Base-by-base conservation (phyloP, 2,329 filamentous ascomycete species). In the Epichloe uncinata region DNA sequence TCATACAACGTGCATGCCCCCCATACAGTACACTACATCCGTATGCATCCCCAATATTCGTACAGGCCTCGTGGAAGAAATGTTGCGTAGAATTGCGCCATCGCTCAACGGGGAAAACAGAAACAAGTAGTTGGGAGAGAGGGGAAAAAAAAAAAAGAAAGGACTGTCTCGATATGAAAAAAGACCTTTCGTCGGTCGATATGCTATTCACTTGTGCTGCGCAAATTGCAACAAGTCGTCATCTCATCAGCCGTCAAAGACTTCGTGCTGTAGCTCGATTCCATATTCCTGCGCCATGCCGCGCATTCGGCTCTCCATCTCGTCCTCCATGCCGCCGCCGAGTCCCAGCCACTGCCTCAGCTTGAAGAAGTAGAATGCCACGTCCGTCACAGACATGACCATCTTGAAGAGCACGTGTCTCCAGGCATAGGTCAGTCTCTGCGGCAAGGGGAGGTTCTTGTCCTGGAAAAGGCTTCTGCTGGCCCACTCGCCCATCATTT, bases 401-500 rank as follows among this genome's bases (percentile, higher is more conserved):
- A 81, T 64, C 58, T 82, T 80, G 69, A 97, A 97, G n/a, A 95
- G 58, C 18, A 94, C 48, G 68, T 97, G 91, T 20, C 79, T 74
- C 66, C 85, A 84, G 55, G 81, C 82, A 61, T 91, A 87, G 49
- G 70, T 68, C 57, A 85, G 71, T 46, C 86, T 73, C 65, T 87
- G 77, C 0, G 68, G 61, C 51, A 78, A 71, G 3, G 77, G 76
- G 50, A 88, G 69, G 61, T 85, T 78, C 15, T 72, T 75, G 55
- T 84, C 82, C 66, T 94, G 82, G 22, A 84, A 84, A n/a, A 97
- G 70, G 48, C 87, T 89, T 20, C 86, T 74, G 52, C 81, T 87
- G 1, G 91, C 91, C 91, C 91, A 97, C 51, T 81, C 75, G 20
- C 90, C 90, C 54, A 93, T 96, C 64, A 95, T 89, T 70, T 96